Conservation (phyloP, 352 stramenopile genomes). For the Globisporangium abappressorium region DNA sequence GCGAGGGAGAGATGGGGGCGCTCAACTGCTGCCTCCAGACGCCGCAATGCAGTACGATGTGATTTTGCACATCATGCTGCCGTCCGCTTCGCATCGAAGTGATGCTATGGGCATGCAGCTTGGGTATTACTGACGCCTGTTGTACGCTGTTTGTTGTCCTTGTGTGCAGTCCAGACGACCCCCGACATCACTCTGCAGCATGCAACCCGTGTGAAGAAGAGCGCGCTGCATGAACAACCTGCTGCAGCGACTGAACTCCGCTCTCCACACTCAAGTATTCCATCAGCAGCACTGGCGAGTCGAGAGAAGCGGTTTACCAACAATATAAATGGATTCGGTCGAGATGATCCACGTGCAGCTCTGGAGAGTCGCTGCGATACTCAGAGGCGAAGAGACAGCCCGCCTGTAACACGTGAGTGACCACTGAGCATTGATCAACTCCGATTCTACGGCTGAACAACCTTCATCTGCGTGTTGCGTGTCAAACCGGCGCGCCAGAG, state of each 20-base stretch:
- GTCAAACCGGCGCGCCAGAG: not conserved
- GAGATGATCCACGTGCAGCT: not conserved
- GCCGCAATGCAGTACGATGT: conserved; percentile 15
- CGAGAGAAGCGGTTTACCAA: not conserved
- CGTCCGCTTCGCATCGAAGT: not conserved
- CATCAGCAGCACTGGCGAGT: not conserved
- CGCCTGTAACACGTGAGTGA: not conserved
- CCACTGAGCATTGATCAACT: too few relatives aligned
- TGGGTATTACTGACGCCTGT: not conserved
- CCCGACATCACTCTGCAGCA: not conserved
- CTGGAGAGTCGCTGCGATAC: not conserved
- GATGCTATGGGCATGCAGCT: not conserved
- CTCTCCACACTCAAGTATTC: not conserved
- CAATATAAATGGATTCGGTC: not conserved
- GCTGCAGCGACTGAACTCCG: not conserved
- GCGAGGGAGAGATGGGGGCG: conserved; percentile 15
- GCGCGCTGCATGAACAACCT: not conserved
- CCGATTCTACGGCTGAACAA: not conserved
- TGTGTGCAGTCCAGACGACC: conserved; percentile 7
- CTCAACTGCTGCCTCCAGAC: conserved; percentile 21
- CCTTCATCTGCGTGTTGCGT: not conserved
- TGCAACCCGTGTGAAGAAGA: not conserved
- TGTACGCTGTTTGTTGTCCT: not conserved
- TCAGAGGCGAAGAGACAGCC: not conserved
- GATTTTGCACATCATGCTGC: not conserved